Percentiles rank a stretch among this genome's conserved stretches.
Conservation (phyloP, 345 rosid genomes). For the Eutrema japonicum region DNA sequence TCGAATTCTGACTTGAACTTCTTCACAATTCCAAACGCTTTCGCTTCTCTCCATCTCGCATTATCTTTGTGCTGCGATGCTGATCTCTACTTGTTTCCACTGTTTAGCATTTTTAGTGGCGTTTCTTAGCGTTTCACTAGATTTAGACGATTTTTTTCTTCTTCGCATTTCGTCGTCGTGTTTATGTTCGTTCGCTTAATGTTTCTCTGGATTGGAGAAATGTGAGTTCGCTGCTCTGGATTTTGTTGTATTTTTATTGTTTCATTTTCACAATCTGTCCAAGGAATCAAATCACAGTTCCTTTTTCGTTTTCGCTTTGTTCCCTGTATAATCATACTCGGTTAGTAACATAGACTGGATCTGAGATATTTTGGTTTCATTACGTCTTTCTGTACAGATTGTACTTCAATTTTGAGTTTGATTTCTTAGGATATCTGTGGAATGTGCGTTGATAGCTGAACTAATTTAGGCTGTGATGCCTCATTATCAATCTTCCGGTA, state of each 20-base stretch:
- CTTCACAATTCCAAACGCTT: slow-evolving; percentile 9
- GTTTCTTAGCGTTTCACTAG: slow-evolving; percentile 36
- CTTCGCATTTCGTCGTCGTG: background rate
- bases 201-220: slow-evolving; percentile 19
- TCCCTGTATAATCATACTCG: slow-evolving; percentile 1
- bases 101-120: slow-evolving; percentile 18
- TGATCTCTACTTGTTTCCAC: slow-evolving; percentile 25
- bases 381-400: slow-evolving; percentile 7
- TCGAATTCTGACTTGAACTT: slow-evolving; percentile 31
- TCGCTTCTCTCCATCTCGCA: slow-evolving; percentile 4
- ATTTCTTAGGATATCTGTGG: background rate
- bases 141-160: slow-evolving; percentile 7
- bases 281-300: background rate
- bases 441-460: slow-evolving; percentile 18
- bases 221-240: slow-evolving; percentile 11
- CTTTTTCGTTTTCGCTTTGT: background rate
- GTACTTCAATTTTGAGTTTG: slow-evolving; percentile 11
- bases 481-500: slow-evolving; percentile 28
- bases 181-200: slow-evolving; percentile 14
- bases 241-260: background rate
- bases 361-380: slow-evolving; percentile 20
- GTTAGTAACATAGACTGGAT: slow-evolving; percentile 15
- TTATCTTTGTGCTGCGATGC: slow-evolving; percentile 6
- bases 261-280: slow-evolving; percentile 19
- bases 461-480: slow-evolving; percentile 7